Base-by-base conservation (phyloP, 1,284 basidiomycete species). In the Apiotrichum veenhuisii region DNA sequence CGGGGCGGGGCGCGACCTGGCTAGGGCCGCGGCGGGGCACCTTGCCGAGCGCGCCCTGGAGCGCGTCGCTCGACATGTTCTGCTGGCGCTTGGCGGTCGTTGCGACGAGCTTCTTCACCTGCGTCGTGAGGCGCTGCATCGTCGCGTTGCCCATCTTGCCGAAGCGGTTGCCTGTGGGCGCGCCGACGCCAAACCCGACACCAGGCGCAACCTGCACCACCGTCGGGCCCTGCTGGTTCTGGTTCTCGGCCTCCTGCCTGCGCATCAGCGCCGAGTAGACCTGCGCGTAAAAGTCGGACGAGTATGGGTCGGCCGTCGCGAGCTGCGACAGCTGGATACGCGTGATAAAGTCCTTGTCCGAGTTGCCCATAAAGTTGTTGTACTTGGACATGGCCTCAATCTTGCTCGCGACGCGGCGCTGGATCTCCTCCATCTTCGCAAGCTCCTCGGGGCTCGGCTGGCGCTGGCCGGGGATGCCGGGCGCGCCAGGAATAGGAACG, bases 301-400 rank as follows among this genome's bases (percentile, higher is more conserved):
- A 85, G 76, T 96, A 98, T 0, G 96, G 96, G 78, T 98, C 96
- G 67, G 89, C 86, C 2, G 91, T 91, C 48, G 97, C 92, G 33
- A 98, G 86, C 72, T 98, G 95, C 1, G 93, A 97, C 46, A 99
- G 91, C 78, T 99, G 96, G 59, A 99, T 98, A 40, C 96, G 87
- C 23, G 96, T 98, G 77, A 99, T 98, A 74, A 98, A 99, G 73
- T 98, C 96, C 80, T 98, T 98, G 82, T 99, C 96, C 17, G 91
- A 95, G 47, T 71, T 66, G 25, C 71, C 70, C 96, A 99, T 99
- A 54, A 98, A 82, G 73, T 98, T 94, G 74, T 98, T 99, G 78
- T 96, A 93, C 65, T 89, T 87, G 54, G 92, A 85, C 93, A 96
- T 77, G 23, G 66, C 44, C 63, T 70, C 58, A 65, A 78, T 76